Percentiles rank a stretch among this genome's conserved stretches.
phyloP scores from a whole-genome alignment of 495 filamentous ascomycete species.

The Aspergillus sclerotiicarbonarius region DNA sequence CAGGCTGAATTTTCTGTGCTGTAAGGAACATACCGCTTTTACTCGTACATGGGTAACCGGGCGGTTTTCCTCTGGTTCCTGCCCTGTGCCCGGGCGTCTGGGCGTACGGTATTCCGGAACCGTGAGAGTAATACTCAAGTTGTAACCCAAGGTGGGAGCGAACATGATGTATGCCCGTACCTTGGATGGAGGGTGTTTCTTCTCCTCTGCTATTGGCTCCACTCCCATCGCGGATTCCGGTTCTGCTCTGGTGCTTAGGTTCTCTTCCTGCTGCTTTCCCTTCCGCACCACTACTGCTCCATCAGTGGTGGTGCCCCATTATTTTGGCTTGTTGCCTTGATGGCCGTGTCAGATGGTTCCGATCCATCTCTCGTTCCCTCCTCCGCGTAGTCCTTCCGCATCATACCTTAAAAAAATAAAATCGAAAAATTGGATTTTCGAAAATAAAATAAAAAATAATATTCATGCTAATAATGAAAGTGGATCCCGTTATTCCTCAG shows the following conservation, averaged over 20 bases:
- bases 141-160: background rate
- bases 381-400: constrained; percentile 18
- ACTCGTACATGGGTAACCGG: constrained; percentile 10
- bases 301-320: constrained; percentile 16
- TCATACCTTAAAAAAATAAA: constrained; percentile 21
- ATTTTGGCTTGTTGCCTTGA: constrained; percentile 16
- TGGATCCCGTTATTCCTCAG: constrained; percentile 24
- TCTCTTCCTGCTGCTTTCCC: constrained; percentile 12
- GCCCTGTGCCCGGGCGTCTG: background rate
- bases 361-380: constrained; percentile 25
- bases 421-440: constrained; percentile 12
- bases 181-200: constrained; percentile 16
- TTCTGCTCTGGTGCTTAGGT: background rate
- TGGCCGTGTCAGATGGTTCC: constrained; percentile 31
- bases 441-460: constrained; percentile 16
- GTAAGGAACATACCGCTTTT: constrained; percentile 16
- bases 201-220: constrained; percentile 29
- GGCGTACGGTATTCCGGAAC: no score
- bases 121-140: no score
- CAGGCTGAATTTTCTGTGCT: constrained; percentile 2
- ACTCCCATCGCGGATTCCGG: constrained; percentile 28
- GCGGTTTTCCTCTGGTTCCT: background rate
- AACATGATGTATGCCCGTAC: constrained; percentile 13
- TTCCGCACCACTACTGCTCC: constrained; percentile 13
- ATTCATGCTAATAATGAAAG: constrained; percentile 8